Base-by-base conservation (phyloP, 177 flowering plant genomes). In the Tripterygium wilfordii region DNA sequence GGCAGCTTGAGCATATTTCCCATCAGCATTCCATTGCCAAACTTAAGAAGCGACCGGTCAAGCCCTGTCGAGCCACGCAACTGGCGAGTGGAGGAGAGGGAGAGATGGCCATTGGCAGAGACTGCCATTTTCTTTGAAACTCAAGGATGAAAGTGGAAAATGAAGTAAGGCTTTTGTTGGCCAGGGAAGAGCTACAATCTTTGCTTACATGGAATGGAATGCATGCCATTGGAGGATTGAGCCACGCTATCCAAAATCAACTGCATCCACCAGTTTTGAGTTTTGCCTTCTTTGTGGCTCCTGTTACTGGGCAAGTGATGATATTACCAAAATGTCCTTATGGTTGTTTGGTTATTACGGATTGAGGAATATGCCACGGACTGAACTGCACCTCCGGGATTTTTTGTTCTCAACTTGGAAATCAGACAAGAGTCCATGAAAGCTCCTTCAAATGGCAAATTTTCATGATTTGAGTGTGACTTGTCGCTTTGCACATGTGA, bases 11-110 rank as follows among this genome's bases (percentile, higher is more conserved):
- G 49, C 68, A 78, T 74, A 67, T 58, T 62, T 55, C 94, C 90
- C 96, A 85, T 85, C 22, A 81, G 29, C 54, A 83, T 80, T 39
- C 88, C 92, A 54, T 68, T 66, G 36, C 77, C 29, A 58, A 74
- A 85, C 63, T 57, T 72, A 49, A 68, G 58, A 14, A 48, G 45
- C 54, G 54, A 62, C 54, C 46, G 46, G 8, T 56, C 68, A 42
- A 70, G 65, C 46, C 68, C 63, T 0, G 33, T 48, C 67, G 53
- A 23, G 47, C 79, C 72, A 9, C 60, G 49, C 32, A 62, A 40
- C 39, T 52, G 63, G 19, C 76, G 65, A 14, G 70, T 49, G 12
- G 81, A 69, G 2, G 83, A 61, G 55, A 77, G 51, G 0, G 85
- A 65, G 10, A 81, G 54, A 62, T 78, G 73, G 54, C 76, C 70